Conservation (phyloP, 345 rosid species). For the Ceriops tagal region DNA sequence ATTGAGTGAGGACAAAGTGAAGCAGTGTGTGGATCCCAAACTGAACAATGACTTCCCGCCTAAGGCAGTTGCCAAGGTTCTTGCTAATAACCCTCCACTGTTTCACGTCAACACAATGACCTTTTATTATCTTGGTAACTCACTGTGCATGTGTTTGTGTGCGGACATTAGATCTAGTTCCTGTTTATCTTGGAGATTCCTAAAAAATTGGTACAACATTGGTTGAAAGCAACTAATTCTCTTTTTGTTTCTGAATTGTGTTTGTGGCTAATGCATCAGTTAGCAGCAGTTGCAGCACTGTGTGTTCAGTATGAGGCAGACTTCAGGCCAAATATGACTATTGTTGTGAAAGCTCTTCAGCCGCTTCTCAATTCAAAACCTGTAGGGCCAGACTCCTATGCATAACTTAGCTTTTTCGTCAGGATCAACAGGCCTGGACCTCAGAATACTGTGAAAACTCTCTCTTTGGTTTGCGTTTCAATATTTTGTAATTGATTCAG, state of each 20-base stretch:
- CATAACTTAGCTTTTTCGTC: conserved; percentile 3
- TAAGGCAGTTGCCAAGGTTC: conserved; percentile 96
- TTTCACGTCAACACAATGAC: not conserved
- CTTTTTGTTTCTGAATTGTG: not conserved
- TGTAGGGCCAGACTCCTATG: conserved; percentile 19
- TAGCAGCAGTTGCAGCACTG: conserved; percentile 97
- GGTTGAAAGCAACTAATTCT: not conserved
- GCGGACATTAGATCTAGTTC: no score
- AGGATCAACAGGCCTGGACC: not conserved
- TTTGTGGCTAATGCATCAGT: conserved; percentile 34
- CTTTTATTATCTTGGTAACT: no score
- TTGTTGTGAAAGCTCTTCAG: conserved; percentile 97
- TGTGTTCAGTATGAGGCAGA: conserved; percentile 98
- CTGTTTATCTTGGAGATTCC: no score
- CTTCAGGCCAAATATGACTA: conserved; percentile 97
- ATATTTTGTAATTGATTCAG: no score
- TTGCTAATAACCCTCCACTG: not conserved
- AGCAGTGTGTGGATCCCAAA: conserved; percentile 96
- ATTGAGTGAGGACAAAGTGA: conserved; percentile 96
- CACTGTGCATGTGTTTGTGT: no score
- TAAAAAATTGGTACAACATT: not conserved
- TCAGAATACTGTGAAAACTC: no score
- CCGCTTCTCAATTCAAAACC: conserved; percentile 64
- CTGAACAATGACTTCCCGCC: conserved; percentile 88
- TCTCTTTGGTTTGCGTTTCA: no score